Evolutionary conservation across 768 basidiomycete species (phyloP).

Genomic region (Serendipita sp.): DNA sequence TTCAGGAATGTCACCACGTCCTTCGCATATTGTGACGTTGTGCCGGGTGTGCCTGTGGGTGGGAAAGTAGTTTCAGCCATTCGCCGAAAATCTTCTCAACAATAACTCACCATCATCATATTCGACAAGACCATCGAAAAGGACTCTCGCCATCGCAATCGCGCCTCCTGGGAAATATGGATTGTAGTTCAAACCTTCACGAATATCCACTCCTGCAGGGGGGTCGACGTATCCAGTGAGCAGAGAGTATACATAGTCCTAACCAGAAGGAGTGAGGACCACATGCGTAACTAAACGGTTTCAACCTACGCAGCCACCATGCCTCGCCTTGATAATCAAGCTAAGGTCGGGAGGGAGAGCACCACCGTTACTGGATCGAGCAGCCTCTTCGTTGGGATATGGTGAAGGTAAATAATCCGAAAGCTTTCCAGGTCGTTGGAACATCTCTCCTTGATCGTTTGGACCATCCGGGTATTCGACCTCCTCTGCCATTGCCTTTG

Average conservation of each 20-base stretch:
- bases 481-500: constrained; percentile 84
- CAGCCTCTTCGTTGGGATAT: constrained; percentile 96
- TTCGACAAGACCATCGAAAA: constrained; percentile 93
- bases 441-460: constrained; percentile 91
- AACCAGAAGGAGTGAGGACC: background rate
- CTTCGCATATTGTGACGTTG: constrained; percentile 98
- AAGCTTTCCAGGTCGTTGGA: constrained; percentile 94
- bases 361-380: constrained; percentile 84
- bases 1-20: constrained; percentile 89
- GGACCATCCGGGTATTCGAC: constrained; percentile 95
- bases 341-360: constrained; percentile 94
- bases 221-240: constrained; percentile 95
- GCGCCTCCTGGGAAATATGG: constrained; percentile 98
- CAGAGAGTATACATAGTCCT: constrained; percentile 97
- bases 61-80: background rate
- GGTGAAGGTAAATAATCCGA: constrained; percentile 91
- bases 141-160: constrained; percentile 92
- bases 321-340: constrained; percentile 94
- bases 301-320: constrained; percentile 79
- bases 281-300: background rate
- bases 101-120: constrained; percentile 68
- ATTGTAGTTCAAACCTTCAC: constrained; percentile 98
- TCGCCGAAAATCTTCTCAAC: background rate
- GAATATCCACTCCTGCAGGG: constrained; percentile 85
- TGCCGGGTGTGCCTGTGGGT: constrained; percentile 72